A percentile compares a stretch with the other conserved stretches of the same genome.
Evolutionary conservation across 495 filamentous ascomycete species (phyloP).

Genomic region (Neurospora sp.): DNA sequence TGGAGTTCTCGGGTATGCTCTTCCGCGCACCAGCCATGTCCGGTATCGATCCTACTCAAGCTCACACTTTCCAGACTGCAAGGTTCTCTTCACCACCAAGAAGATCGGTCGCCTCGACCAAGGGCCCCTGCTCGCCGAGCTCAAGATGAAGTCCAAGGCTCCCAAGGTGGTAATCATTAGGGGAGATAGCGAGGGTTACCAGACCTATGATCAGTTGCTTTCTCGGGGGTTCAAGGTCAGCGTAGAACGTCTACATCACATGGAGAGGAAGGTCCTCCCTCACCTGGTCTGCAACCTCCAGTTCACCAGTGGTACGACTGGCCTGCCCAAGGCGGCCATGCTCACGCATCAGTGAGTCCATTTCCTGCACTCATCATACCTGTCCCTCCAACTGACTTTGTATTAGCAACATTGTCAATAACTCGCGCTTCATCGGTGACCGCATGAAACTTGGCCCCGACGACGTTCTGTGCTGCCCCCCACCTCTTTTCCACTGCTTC

Average conservation of each 20-base stretch:
- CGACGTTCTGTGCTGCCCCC: constrained; percentile 60
- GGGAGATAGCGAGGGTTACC: constrained; percentile 38
- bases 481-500: constrained; percentile 67
- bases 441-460: constrained; percentile 53
- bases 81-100: constrained; percentile 53
- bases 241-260: constrained; percentile 20
- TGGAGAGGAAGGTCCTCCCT: constrained; percentile 39
- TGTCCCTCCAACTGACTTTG: not conserved
- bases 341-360: constrained; percentile 53
- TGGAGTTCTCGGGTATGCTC: constrained; percentile 51
- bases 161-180: constrained; percentile 46
- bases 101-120: constrained; percentile 50
- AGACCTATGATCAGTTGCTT: constrained; percentile 43
- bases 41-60: not conserved
- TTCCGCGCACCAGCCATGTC: not conserved
- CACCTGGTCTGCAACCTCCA: constrained; percentile 60
- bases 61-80: constrained; percentile 34
- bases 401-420: constrained; percentile 57
- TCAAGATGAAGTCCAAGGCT: constrained; percentile 30
- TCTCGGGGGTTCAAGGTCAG: constrained; percentile 33
- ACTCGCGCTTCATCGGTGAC: constrained; percentile 58
- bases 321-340: constrained; percentile 66
- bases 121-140: constrained; percentile 38
- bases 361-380: not conserved
- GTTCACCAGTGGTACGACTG: constrained; percentile 63